Base-by-base conservation (phyloP, 495 filamentous ascomycete species). In the Parmelia sp. region DNA sequence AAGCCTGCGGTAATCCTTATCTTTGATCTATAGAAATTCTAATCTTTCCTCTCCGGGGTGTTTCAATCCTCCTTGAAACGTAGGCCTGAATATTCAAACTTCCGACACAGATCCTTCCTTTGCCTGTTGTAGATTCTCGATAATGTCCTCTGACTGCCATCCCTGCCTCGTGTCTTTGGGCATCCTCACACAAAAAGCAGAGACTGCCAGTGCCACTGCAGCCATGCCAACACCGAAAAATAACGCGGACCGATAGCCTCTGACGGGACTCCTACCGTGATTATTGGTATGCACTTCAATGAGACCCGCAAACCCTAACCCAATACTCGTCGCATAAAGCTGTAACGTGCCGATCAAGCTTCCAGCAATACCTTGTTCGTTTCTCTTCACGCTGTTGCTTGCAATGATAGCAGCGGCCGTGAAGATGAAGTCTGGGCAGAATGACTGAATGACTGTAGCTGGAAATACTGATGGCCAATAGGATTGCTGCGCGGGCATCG, bases 381-480 rank as follows among this genome's bases (percentile, higher is more conserved):
- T 69, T n/a, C 76, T 68, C 21, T 71, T 72, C 15, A 83, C 81
- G 0, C 73, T 74, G 60, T 83, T 83, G 57, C 79, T 82, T 9
- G 80, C 81, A 63, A 84, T 82, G 55, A 84, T 82, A 61, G 83
- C 80, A 0, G 77, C 78, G 14, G 78, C 80, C 0, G 78, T 80
- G 58, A 77, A 82, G 36, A 80, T 75, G 6, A 84, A 74, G 66
- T 84, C 82, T 0, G 79, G 79, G 66, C 76, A 80, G 47, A 82
- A 75, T 0, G 75, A 69, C 57, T 76, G 72, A 6, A 83, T 65
- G 5, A 82, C 59, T 9, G 74, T 74, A 9, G 78, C 79, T 1
- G 79, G 80, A 65, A 84, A 84, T 0, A 79, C 69, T 55, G 79
- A 78, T 0, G 77, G 72, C 80, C 80, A 83, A 71, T 82, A 83